These are phyloP conservation scores for Fraxinus nigra DNA, from an alignment of 305 asterid species.

Conservation along the genomic window DNA sequence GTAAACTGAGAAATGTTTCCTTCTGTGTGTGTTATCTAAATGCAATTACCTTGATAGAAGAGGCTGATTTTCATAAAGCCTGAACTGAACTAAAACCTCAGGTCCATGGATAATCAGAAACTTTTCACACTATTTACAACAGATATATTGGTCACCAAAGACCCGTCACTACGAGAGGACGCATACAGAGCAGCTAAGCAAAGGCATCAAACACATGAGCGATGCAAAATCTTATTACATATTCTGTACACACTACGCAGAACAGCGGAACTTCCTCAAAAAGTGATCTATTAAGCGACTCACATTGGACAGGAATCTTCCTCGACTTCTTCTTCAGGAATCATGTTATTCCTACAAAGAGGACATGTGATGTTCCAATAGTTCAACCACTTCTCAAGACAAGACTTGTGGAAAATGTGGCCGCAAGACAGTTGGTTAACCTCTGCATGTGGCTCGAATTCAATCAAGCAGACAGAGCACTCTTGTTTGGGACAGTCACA, in stretches of 20 bases:
- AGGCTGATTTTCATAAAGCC: slow-evolving; percentile 8
- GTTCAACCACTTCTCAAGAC: slow-evolving; percentile 89
- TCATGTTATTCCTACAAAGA: slow-evolving; percentile 81
- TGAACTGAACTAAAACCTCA: slow-evolving; percentile 23
- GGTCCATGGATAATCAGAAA: slow-evolving; percentile 21
- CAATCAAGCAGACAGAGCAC: slow-evolving; percentile 81
- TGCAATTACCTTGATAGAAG: not conserved
- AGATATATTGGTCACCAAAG: slow-evolving; percentile 35
- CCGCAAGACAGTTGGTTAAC: slow-evolving; percentile 76
- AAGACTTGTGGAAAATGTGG: slow-evolving; percentile 75
- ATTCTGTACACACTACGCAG: slow-evolving; percentile 38
- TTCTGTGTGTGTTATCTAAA: not conserved
- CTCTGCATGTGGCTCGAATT: slow-evolving; percentile 63
- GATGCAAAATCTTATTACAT: not conserved
- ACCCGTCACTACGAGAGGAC: slow-evolving; percentile 83
- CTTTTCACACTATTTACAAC: slow-evolving; percentile 27
- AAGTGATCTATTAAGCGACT: slow-evolving; percentile 19
- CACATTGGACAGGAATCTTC: slow-evolving; percentile 86
- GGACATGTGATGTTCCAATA: slow-evolving; percentile 91
- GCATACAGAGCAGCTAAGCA: slow-evolving; percentile 50
- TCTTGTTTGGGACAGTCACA: slow-evolving; percentile 43
- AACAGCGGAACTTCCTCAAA: slow-evolving; percentile 24
- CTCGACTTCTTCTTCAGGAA: slow-evolving; percentile 64
- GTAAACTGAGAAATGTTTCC: not conserved
- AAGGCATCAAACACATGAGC: slow-evolving; percentile 24